Conservation (phyloP, 2,329 filamentous ascomycete species). For the Endothia cerciana region DNA sequence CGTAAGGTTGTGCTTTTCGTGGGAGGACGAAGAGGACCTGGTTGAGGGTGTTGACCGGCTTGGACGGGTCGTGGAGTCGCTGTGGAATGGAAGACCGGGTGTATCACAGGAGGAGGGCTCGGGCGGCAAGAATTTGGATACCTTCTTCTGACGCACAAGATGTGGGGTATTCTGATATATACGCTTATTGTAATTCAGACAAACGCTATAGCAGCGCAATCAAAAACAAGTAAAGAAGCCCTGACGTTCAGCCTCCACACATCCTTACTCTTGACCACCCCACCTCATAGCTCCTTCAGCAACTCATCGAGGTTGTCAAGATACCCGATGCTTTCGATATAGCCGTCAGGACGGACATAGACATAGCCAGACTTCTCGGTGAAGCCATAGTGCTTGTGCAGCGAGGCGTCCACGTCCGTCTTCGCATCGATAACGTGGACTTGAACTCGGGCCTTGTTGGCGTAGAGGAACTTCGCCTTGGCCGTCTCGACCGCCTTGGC, state of each 20-base stretch:
- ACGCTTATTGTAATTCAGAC: neutral
- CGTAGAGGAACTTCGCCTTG: slow-evolving; percentile 25
- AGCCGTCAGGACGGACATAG: slow-evolving; percentile 39
- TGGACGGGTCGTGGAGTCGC: slow-evolving; percentile 32
- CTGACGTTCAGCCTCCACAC: neutral
- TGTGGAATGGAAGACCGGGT: slow-evolving; percentile 10
- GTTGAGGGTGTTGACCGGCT: slow-evolving; percentile 64
- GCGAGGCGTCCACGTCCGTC: slow-evolving; percentile 31
- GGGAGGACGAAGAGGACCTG: slow-evolving; percentile 69
- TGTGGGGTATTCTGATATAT: neutral
- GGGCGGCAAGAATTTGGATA: slow-evolving; percentile 9
- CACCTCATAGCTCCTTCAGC: neutral
- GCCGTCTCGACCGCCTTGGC: slow-evolving; percentile 18
- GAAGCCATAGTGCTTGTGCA: slow-evolving; percentile 39
- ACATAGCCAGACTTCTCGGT: slow-evolving; percentile 34
- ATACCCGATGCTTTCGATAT: slow-evolving; percentile 38
- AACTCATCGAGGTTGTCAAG: neutral
- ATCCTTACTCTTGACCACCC: neutral
- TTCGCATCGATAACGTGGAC: slow-evolving; percentile 29
- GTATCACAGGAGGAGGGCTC: neutral
- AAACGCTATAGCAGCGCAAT: neutral
- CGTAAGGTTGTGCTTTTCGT: slow-evolving; percentile 72
- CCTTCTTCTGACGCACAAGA: slow-evolving; percentile 19
- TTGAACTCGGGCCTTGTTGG: slow-evolving; percentile 27
- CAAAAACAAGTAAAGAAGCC: neutral